Evolutionary conservation across 768 basidiomycete species (phyloP), one percentile per base, ranked within the genome.

Genomic region (Russula vinacea): DNA sequence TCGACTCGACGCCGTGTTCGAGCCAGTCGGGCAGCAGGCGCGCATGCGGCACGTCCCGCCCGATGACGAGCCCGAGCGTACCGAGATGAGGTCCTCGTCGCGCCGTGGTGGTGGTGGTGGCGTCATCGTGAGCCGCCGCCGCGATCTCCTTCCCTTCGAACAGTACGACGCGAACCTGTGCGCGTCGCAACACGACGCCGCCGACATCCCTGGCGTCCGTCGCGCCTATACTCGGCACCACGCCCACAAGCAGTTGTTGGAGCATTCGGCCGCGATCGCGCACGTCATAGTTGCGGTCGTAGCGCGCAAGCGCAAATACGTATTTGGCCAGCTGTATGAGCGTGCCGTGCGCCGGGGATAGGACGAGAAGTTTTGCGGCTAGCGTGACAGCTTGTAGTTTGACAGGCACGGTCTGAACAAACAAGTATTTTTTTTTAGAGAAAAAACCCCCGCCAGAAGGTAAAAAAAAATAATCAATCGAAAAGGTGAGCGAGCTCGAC

Each of bases 201-300:
- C 84, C 81, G 26, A 69, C 67, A 16, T 71, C 73, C 16, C 56
- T 67, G 14, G 65, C 70, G 35, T 56, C 62, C 17, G 24, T 50
- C 8, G 62, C 60, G 22, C 62, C 65, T 3, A 77, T 58, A 19
- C 44, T 49, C 1, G 72, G 73, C 16, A 68, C 70, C 2, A 84
- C 76, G 39, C 90, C 87, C 2, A 77, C 73, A 17, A 96, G 79
- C 16, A 98, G 80, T 6, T 87, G 82, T 19, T 79, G 76, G 32
- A 97, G 73, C 82, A 94, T 88, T 56, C 96, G 83, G 5, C 86
- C 87, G 29, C 95, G 87, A 73, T 98, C 97, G 37, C 97, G 83
- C 39, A 98, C 88, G 70, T 97, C 93, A 74, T 92, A 96, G 70
- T 89, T 85, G 22, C 77, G 70, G 75, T 99, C 97, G 74, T 95